Base-by-base conservation (phyloP, 768 basidiomycete species). In the Omphalotus guepiniiformis region DNA sequence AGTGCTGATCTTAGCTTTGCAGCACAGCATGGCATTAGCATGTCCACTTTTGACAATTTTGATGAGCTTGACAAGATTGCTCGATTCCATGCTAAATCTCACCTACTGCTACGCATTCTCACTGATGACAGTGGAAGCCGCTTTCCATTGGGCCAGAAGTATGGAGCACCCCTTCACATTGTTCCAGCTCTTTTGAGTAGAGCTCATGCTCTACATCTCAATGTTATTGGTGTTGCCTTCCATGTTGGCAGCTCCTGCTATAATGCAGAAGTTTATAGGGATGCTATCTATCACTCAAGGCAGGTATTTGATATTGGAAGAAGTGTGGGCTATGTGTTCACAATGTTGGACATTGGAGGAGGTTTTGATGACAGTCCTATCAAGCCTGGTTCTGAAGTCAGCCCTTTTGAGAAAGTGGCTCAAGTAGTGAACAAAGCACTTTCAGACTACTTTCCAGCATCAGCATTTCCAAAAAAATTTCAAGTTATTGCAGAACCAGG, bases 21-120 rank as follows among this genome's bases (percentile, higher is more conserved):
- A 28, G 75, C 78, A 47, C 72, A 67, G 54, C 61, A 63, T 3
- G 76, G 79, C 19, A 83, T 88, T 32, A 71, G 80, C 55, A 78
- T 72, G 70, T 86, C 87, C 86, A 88, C 86, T n/a, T 88, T 88
- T 59, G 85, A 88, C 69, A 88, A 88, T 63, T 75, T 74, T 42
- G 85, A 88, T 64, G 85, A 88, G 61, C 62, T 88, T 36, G 70
- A 76, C 76, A 88, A 88, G 67, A 74, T 88, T 52, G 76, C 79
- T n/a, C 74, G 77, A 27, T 61, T 65, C 26, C 75, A 83, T 59
- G 83, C 85, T 0, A 52, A 58, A n/a, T 85, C 85, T 9, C 78
- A 83, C 60, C 73, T 88, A 25, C 74, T 88, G 47, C 66, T 88
- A 12, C 82, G 87, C 51, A 88, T 88, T 60, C 72, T 88, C 36